Conservation (phyloP, 2,329 filamentous ascomycete species). For the Xylaria sp. region DNA sequence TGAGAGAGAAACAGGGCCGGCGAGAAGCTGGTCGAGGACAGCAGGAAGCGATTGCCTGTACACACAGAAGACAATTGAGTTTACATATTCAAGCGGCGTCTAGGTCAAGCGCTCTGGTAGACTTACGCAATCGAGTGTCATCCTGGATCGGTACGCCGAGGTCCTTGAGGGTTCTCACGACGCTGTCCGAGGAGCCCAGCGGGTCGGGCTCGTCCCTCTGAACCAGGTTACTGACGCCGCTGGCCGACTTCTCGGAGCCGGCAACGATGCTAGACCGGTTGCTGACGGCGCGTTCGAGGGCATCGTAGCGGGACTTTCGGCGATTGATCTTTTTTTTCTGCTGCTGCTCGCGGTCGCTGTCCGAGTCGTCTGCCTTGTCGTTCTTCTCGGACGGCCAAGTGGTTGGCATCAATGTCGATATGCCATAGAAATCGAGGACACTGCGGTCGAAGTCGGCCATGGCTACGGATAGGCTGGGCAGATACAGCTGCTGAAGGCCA, state of each 20-base stretch:
- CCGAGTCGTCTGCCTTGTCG: constrained; percentile 71
- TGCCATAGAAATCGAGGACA: constrained; percentile 89
- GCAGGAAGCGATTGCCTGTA: constrained; percentile 86
- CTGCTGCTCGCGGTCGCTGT: constrained; percentile 66
- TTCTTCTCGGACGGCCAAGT: constrained; percentile 85
- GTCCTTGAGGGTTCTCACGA: constrained; percentile 80
- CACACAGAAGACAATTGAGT: constrained; percentile 25
- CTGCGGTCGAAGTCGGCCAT: constrained; percentile 79
- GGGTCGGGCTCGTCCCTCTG: constrained; percentile 94
- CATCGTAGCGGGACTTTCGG: constrained; percentile 83
- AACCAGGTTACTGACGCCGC: constrained; percentile 78
- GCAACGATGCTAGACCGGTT: constrained; percentile 72
- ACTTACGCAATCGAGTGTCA: constrained; percentile 78
- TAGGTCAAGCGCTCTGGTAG: constrained; percentile 23
- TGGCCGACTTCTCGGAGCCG: constrained; percentile 72
- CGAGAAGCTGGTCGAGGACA: constrained; percentile 95
- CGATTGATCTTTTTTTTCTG: constrained; percentile 61
- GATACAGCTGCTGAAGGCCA: constrained; percentile 22
- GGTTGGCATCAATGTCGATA: constrained; percentile 79
- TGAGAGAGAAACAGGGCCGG: constrained; percentile 92
- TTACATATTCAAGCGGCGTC: constrained; percentile 24
- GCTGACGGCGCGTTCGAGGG: constrained; percentile 79
- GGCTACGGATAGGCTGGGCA: constrained; percentile 35
- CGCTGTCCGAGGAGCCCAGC: constrained; percentile 86
- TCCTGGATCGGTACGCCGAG: constrained; percentile 85